phyloP scores from a whole-genome alignment of 2,329 filamentous ascomycete species.

The Paraconiothyrium brasiliense region DNA sequence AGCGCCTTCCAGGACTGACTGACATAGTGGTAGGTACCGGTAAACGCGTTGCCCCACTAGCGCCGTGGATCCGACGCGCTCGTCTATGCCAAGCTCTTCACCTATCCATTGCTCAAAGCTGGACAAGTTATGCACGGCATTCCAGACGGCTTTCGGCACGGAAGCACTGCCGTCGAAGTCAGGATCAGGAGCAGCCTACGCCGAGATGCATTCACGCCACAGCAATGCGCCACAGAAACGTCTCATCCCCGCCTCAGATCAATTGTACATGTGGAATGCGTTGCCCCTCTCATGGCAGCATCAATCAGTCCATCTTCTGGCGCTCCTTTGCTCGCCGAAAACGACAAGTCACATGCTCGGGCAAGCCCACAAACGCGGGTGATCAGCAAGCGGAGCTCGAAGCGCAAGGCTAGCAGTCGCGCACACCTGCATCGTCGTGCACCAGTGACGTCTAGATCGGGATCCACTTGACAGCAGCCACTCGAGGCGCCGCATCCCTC shows the following conservation, averaged over 20 bases:
- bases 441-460: conserved; percentile 8
- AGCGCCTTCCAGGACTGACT: too few species aligned
- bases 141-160: conserved; percentile 12
- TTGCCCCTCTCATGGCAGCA: background rate
- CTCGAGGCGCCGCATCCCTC: conserved; percentile 5
- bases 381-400: conserved; percentile 6
- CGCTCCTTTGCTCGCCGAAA: background rate
- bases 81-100: too few species aligned
- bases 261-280: conserved; percentile 2
- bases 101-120: background rate
- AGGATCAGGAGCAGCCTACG: background rate
- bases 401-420: background rate
- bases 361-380: background rate
- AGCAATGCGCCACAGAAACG: conserved; percentile 11
- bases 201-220: conserved; percentile 2
- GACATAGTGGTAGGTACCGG: too few species aligned
- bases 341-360: conserved; percentile 7
- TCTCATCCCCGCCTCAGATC: background rate
- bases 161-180: background rate
- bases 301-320: background rate
- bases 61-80: too few species aligned
- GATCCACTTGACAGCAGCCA: conserved; percentile 12
- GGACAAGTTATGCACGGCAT: background rate
- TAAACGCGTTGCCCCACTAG: too few species aligned
- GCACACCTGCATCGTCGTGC: too few species aligned